These are phyloP conservation scores for Oryza punctata DNA, from an alignment of 176 grass and related monocot species.

Conservation along the genomic window DNA sequence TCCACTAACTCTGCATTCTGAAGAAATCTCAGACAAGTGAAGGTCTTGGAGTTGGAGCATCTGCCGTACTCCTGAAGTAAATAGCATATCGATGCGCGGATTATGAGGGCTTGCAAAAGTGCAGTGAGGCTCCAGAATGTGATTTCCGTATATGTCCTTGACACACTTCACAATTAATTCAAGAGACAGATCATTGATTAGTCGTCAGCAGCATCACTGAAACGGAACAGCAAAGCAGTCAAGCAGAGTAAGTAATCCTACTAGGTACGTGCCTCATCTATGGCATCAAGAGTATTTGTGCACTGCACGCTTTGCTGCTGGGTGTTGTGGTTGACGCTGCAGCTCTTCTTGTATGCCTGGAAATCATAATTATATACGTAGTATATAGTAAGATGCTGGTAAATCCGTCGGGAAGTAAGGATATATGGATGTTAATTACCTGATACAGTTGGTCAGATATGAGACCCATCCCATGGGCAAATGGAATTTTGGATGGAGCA, in stretches of 20 bases:
- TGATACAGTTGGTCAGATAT: constrained; percentile 66
- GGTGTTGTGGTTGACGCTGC: not conserved
- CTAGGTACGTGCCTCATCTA: constrained; percentile 31
- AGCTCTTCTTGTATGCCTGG: constrained; percentile 44
- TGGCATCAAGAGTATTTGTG: constrained; percentile 18
- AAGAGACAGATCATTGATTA: not conserved
- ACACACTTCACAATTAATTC: constrained; percentile 34
- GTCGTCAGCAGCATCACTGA: not conserved
- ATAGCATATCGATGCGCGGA: not conserved
- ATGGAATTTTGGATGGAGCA: constrained; percentile 38
- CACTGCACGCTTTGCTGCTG: constrained; percentile 37
- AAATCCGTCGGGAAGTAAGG: too few relatives aligned
- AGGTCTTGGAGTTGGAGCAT: constrained; percentile 38
- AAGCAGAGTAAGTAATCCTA: too few relatives aligned
- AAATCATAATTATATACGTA: not conserved
- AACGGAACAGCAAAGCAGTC: too few relatives aligned
- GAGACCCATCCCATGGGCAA: constrained; percentile 65
- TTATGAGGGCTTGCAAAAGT: constrained; percentile 33
- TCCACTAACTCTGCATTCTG: constrained; percentile 43
- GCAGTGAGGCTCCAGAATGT: constrained; percentile 48
- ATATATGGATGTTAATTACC: constrained; percentile 32
- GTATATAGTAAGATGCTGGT: too few relatives aligned
- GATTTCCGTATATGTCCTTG: constrained; percentile 34
- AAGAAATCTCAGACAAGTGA: constrained; percentile 42
- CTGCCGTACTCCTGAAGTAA: constrained; percentile 12